Percentiles rank a stretch among this genome's conserved stretches.
Conservation (phyloP, 2,329 filamentous ascomycete genomes). For the Zopfia rhizophila region DNA sequence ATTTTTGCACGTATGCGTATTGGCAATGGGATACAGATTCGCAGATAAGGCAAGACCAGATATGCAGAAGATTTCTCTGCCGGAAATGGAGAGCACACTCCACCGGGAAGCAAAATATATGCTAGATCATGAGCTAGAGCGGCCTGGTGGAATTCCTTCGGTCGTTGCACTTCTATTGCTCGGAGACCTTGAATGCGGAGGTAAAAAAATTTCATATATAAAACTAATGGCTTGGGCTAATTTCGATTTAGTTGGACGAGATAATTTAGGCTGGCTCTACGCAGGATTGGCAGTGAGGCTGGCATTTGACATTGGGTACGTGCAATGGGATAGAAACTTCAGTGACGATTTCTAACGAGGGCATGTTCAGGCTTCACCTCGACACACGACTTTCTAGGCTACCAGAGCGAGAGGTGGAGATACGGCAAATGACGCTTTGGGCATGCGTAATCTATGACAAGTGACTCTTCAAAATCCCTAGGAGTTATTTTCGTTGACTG, state of each 20-base stretch:
- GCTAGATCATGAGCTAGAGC: slow-evolving; percentile 64
- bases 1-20: slow-evolving; percentile 63
- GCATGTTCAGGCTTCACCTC: slow-evolving; percentile 63
- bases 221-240: slow-evolving; percentile 5
- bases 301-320: slow-evolving; percentile 40
- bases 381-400: slow-evolving; percentile 56
- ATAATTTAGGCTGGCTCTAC: slow-evolving; percentile 67
- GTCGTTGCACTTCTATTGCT: slow-evolving; percentile 64
- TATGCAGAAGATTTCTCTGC: slow-evolving; percentile 59
- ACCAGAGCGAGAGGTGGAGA: slow-evolving; percentile 58
- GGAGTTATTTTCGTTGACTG: slow-evolving; percentile 1
- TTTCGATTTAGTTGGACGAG: slow-evolving; percentile 55
- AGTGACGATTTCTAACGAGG: slow-evolving; percentile 47
- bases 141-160: slow-evolving; percentile 63
- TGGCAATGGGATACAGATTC: slow-evolving; percentile 64
- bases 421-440: slow-evolving; percentile 63
- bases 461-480: slow-evolving; percentile 29
- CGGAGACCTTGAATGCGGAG: slow-evolving; percentile 64
- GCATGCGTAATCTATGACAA: slow-evolving; percentile 66
- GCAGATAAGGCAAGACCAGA: slow-evolving; percentile 62
- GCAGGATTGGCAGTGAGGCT: slow-evolving; percentile 52
- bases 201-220: slow-evolving; percentile 12
- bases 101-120: slow-evolving; percentile 66
- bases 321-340: slow-evolving; percentile 51
- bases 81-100: slow-evolving; percentile 62